Percentiles rank a stretch among this genome's conserved stretches.
phyloP scores from a whole-genome alignment of 208 protist genomes.

The Porcisia deanei region DNA sequence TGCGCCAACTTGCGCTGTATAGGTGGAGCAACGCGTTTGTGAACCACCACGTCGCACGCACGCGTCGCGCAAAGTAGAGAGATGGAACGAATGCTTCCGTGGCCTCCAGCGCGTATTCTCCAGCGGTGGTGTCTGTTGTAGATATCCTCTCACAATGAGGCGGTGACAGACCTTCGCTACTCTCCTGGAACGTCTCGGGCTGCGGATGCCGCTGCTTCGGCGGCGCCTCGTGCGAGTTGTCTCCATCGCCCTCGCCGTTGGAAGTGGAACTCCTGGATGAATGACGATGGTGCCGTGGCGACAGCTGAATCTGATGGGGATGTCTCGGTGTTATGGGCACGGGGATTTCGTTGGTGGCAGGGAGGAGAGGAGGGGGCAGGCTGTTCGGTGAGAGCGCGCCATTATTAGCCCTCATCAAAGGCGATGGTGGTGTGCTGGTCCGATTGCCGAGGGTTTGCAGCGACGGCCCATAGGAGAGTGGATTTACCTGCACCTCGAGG shows the following conservation, averaged over 20 bases:
- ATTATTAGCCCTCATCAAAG: no score
- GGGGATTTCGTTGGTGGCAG: neutral
- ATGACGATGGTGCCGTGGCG: neutral
- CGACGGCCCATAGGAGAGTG: neutral
- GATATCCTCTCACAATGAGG: neutral
- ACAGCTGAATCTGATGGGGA: neutral
- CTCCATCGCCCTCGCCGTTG: neutral
- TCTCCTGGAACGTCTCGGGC: neutral
- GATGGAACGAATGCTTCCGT: constrained; percentile 15
- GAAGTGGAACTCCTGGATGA: no score
- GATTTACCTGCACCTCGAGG: neutral
- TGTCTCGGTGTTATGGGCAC: neutral
- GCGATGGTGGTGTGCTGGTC: neutral
- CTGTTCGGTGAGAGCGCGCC: no score
- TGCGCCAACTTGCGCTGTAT: neutral
- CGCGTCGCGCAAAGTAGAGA: constrained; percentile 18
- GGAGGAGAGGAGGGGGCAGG: neutral
- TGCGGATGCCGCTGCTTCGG: neutral
- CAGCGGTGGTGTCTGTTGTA: neutral
- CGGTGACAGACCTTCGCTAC: neutral
- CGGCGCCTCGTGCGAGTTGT: neutral
- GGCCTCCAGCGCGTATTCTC: constrained; percentile 23
- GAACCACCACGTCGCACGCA: constrained; percentile 1
- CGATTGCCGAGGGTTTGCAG: neutral
- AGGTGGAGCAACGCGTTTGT: neutral